phyloP scores from a whole-genome alignment of 345 rosid species.

The Salix brachista region DNA sequence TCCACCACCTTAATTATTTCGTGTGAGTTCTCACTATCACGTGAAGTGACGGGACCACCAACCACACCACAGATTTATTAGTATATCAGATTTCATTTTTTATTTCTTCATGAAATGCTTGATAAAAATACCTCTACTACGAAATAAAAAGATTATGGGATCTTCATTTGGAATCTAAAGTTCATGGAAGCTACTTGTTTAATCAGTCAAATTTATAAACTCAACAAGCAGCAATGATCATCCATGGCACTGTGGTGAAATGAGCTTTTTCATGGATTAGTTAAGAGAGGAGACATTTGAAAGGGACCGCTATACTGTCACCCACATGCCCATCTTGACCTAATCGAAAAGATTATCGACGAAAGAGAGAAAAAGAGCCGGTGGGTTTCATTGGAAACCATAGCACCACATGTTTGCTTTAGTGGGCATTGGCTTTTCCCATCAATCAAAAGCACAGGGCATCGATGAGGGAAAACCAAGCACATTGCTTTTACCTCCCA shows the following conservation, averaged over 20 bases:
- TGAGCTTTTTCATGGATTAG: background rate
- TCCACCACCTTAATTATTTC: background rate
- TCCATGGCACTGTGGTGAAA: too few species aligned
- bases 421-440: background rate
- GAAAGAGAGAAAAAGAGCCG: background rate
- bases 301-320: background rate
- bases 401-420: background rate
- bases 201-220: too few species aligned
- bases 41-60: constrained; percentile 10
- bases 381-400: background rate
- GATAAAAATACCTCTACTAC: too few species aligned
- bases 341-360: background rate
- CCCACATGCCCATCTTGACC: constrained; percentile 2
- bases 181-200: too few species aligned
- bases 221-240: too few species aligned
- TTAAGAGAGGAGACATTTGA: constrained; percentile 1
- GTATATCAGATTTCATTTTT: background rate
- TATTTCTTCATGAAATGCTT: background rate
- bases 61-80: background rate
- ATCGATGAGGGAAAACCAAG: background rate
- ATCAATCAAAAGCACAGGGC: background rate
- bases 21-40: background rate
- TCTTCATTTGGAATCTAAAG: too few species aligned
- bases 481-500: background rate
- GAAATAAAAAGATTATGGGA: too few species aligned